A percentile compares a stretch with the other conserved stretches of the same genome.
phyloP scores from a whole-genome alignment of 2,329 filamentous ascomycete species.

The Xylariaceae sp. region DNA sequence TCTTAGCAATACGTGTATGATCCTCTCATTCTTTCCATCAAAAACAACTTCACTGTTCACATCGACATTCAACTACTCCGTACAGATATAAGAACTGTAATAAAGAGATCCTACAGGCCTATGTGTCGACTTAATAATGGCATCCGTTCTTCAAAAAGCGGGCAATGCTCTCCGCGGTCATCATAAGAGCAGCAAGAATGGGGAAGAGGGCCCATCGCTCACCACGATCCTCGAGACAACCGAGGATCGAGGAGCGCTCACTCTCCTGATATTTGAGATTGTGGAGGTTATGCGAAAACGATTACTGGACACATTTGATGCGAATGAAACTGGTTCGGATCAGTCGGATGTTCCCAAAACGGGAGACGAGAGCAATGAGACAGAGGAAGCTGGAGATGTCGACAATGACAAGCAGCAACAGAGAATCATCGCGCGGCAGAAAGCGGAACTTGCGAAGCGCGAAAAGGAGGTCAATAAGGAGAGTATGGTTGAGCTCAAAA shows the following conservation, averaged over 20 bases:
- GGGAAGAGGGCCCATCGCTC: conserved; percentile 27
- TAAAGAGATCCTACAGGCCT: too few species aligned
- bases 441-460: conserved; percentile 21
- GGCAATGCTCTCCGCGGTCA: conserved; percentile 21
- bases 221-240: conserved; percentile 25
- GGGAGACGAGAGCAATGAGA: conserved; percentile 2
- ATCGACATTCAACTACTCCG: neutral
- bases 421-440: conserved; percentile 19
- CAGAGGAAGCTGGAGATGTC: neutral
- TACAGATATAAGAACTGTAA: too few species aligned
- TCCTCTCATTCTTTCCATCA: neutral
- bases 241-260: conserved; percentile 27
- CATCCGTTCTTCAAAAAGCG: conserved; percentile 26
- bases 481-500: conserved; percentile 27
- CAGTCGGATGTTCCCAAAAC: conserved; percentile 1
- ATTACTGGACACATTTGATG: conserved; percentile 24
- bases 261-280: conserved; percentile 26
- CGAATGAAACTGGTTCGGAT: conserved; percentile 19
- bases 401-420: conserved; percentile 6
- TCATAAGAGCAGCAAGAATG: conserved; percentile 10
- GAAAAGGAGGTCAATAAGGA: conserved; percentile 27
- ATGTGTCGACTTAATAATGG: conserved; percentile 12
- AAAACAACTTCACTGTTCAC: neutral
- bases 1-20: neutral
- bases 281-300: conserved; percentile 27